Conservation (phyloP, 1,139 yeast species). For the Pichia kudriavzevii region DNA sequence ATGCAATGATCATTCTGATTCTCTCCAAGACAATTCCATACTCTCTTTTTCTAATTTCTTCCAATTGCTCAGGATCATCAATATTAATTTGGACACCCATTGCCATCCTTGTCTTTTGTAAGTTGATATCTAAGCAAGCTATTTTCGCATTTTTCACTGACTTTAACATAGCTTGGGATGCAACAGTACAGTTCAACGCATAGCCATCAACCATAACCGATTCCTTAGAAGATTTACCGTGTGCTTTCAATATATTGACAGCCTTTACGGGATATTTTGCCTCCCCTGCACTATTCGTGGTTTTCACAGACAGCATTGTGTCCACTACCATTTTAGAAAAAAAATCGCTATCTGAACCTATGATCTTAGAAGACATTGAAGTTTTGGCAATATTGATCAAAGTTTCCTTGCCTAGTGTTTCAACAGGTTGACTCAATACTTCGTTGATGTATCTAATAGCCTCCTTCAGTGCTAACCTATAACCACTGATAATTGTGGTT, state of each 20-base stretch:
- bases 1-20: constrained; percentile 73
- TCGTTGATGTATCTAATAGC: constrained; percentile 85
- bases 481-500: constrained; percentile 94
- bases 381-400: constrained; percentile 86
- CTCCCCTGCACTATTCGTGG: constrained; percentile 83
- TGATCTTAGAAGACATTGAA: constrained; percentile 93
- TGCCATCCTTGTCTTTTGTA: constrained; percentile 96
- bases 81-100: constrained; percentile 97
- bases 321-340: constrained; percentile 89
- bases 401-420: constrained; percentile 75
- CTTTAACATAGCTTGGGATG: constrained; percentile 94
- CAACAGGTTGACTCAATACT: constrained; percentile 76
- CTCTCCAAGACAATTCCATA: constrained; percentile 86
- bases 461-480: constrained; percentile 86
- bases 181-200: constrained; percentile 95
- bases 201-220: constrained; percentile 86
- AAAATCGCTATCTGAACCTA: constrained; percentile 92
- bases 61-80: constrained; percentile 88
- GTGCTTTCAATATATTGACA: constrained; percentile 91
- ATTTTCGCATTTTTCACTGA: constrained; percentile 67
- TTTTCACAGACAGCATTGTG: constrained; percentile 91
- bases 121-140: constrained; percentile 88
- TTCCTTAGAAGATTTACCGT: constrained; percentile 88
- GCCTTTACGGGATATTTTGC: constrained; percentile 94
- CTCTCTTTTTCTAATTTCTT: constrained; percentile 91